Conservation (phyloP, 2,329 filamentous ascomycete genomes). For the Fusarium verrucosum region DNA sequence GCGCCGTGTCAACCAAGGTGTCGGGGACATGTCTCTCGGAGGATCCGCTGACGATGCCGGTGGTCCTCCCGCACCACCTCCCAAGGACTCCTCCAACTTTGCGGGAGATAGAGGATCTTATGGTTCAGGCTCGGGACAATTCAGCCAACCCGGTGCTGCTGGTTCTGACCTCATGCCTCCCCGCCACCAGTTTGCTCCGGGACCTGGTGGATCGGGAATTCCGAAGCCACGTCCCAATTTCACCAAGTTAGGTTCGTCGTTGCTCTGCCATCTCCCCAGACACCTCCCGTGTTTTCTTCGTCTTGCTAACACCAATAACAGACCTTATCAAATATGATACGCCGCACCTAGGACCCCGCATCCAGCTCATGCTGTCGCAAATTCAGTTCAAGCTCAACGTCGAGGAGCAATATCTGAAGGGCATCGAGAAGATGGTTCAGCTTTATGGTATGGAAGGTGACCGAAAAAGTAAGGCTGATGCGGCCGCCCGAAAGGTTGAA, state of each 20-base stretch:
- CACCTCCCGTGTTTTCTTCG: not conserved
- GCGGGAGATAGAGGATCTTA: constrained; percentile 69
- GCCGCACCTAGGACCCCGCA: constrained; percentile 91
- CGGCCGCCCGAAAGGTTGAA: constrained; percentile 87
- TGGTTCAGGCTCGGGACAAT: constrained; percentile 58
- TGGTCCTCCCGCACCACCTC: constrained; percentile 71
- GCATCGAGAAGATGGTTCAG: constrained; percentile 99
- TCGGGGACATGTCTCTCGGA: constrained; percentile 72
- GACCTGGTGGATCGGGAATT: constrained; percentile 70
- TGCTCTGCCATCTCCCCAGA: constrained; percentile 2
- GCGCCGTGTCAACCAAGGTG: constrained; percentile 74
- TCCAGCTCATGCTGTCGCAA: constrained; percentile 98
- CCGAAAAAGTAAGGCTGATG: constrained; percentile 92
- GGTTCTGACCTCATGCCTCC: constrained; percentile 82
- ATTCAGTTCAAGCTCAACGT: constrained; percentile 99
- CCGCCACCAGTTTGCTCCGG: constrained; percentile 77
- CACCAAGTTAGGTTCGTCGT: constrained; percentile 85
- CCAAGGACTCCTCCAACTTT: constrained; percentile 69
- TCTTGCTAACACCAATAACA: constrained; percentile 50
- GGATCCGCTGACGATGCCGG: constrained; percentile 53
- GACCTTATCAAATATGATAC: constrained; percentile 99
- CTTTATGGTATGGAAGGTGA: constrained; percentile 98
- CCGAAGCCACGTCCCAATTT: constrained; percentile 88
- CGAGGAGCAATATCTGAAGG: constrained; percentile 98
- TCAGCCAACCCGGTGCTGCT: constrained; percentile 68